Evolutionary conservation across 768 basidiomycete species (phyloP).

Genomic region (Coprinopsis strossmayeri): DNA sequence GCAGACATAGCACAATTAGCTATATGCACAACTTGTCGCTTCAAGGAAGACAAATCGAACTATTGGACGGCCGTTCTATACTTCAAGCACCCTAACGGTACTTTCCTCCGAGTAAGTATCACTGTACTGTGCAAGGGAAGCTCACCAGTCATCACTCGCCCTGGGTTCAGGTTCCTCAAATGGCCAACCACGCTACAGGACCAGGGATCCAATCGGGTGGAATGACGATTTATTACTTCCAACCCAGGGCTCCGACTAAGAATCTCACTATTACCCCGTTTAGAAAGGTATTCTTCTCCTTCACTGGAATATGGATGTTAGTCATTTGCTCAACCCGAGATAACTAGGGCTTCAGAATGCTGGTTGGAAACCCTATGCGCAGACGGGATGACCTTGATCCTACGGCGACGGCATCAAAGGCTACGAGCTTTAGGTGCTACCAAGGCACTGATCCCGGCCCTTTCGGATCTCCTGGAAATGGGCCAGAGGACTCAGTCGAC

Average conservation of each 20-base stretch:
- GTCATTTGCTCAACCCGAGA: not conserved
- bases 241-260: not conserved
- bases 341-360: constrained; percentile 8
- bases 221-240: constrained; percentile 9
- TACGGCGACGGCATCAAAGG: not conserved
- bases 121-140: not conserved
- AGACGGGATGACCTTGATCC: not conserved
- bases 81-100: constrained; percentile 8
- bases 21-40: constrained; percentile 5
- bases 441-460: not conserved
- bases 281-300: constrained; percentile 8
- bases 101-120: constrained; percentile 1
- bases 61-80: constrained; percentile 9
- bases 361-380: constrained; percentile 1
- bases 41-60: constrained; percentile 9
- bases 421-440: constrained; percentile 4
- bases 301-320: too few relatives aligned
- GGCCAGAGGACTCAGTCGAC: constrained; percentile 3
- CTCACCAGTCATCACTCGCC: not conserved
- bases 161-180: constrained; percentile 5
- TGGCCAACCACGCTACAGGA: constrained; percentile 5
- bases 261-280: constrained; percentile 1
- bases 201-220: constrained; percentile 1
- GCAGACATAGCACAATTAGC: constrained; percentile 2
- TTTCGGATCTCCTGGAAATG: not conserved